These are phyloP conservation scores for Tulasnella sp. DNA, from an alignment of 768 basidiomycete species.

Conservation along the genomic window DNA sequence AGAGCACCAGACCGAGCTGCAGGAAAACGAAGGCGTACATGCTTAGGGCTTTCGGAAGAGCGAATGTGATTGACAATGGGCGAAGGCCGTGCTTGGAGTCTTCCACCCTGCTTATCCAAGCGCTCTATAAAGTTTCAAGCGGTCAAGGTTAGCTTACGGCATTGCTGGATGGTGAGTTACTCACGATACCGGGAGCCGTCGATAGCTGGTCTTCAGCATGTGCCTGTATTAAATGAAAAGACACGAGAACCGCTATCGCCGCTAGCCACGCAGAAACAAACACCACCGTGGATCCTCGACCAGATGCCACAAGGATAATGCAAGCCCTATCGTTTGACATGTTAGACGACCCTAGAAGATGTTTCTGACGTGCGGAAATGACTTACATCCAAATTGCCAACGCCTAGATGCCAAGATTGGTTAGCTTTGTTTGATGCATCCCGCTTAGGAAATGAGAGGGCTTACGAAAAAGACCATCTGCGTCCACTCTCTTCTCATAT, in stretches of 20 bases:
- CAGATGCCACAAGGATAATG: background rate
- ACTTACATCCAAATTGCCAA: constrained; percentile 23
- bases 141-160: too few species aligned
- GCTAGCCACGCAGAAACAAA: background rate
- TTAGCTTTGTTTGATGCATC: background rate
- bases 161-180: background rate
- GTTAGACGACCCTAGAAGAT: too few species aligned
- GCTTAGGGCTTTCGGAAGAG: constrained; percentile 12
- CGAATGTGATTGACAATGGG: constrained; percentile 27
- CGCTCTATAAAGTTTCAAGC: background rate
- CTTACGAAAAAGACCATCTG: constrained; percentile 4
- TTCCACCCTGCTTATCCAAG: constrained; percentile 24
- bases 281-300: background rate
- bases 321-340: background rate
- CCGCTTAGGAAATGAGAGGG: too few species aligned
- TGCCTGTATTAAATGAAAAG: background rate
- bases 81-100: constrained; percentile 23
- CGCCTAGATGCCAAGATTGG: background rate
- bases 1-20: background rate
- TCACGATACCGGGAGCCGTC: constrained; percentile 23
- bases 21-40: constrained; percentile 16
- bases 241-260: background rate
- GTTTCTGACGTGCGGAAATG: background rate
- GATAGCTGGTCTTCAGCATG: constrained; percentile 3
- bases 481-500: constrained; percentile 23